A percentile compares a stretch with the other conserved stretches of the same genome.
Evolutionary conservation across 1,284 basidiomycete species (phyloP).

Genomic region (Austroboletus novae-zelandiae): DNA sequence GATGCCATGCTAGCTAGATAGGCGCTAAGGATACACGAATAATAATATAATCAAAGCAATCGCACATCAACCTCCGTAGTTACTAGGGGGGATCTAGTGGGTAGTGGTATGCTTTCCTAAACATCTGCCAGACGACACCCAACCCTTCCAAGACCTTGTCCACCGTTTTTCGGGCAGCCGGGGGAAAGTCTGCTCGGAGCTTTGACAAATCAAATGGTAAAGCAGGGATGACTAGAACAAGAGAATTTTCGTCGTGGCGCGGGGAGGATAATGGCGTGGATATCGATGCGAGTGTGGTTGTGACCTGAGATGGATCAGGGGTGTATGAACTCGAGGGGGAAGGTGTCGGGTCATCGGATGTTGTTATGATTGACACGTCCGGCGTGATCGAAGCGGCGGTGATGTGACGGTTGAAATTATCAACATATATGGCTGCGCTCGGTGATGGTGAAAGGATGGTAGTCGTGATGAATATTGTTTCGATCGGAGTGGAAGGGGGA

Average conservation of each 20-base stretch:
- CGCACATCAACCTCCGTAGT: neutral
- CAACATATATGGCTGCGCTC: slow-evolving; percentile 1
- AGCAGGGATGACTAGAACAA: slow-evolving; percentile 7
- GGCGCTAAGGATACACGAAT: slow-evolving; percentile 15
- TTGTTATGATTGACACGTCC: slow-evolving; percentile 7
- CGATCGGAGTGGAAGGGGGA: slow-evolving; percentile 5
- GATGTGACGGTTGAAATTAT: slow-evolving; percentile 5
- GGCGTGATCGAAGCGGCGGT: slow-evolving; percentile 1
- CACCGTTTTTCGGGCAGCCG: slow-evolving; percentile 22
- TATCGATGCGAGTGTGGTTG: slow-evolving; percentile 8
- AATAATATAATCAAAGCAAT: slow-evolving; percentile 4
- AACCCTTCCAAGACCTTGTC: slow-evolving; percentile 38
- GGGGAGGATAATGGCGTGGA: slow-evolving; percentile 17
- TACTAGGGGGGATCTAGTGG: slow-evolving; percentile 48
- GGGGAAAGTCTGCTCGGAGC: slow-evolving; percentile 26
- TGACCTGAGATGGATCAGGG: slow-evolving; percentile 9
- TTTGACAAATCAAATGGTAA: slow-evolving; percentile 29
- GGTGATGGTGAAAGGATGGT: slow-evolving; percentile 30
- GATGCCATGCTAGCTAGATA: neutral
- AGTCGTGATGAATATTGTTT: slow-evolving; percentile 32
- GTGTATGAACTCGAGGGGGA: slow-evolving; percentile 3
- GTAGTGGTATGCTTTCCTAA: slow-evolving; percentile 54
- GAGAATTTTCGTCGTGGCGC: slow-evolving; percentile 14
- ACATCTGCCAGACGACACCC: slow-evolving; percentile 46
- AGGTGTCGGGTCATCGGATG: slow-evolving; percentile 3